Base-by-base conservation (phyloP, 2,329 filamentous ascomycete species). In the Leptographium procerum region DNA sequence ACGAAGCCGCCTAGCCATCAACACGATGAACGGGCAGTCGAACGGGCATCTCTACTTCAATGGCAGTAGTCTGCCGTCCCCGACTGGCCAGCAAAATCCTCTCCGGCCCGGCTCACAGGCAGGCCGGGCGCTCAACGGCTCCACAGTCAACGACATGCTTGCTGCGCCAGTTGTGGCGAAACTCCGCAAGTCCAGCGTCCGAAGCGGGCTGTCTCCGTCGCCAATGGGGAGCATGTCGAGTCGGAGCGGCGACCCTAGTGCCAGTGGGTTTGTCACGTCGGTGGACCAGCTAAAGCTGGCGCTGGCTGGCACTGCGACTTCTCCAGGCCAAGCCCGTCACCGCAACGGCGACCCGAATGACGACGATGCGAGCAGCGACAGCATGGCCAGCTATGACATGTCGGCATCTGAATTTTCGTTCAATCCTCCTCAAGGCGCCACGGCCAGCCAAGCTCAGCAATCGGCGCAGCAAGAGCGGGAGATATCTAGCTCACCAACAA, bases 341-440 rank as follows among this genome's bases (percentile, higher is more conserved):
- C 72, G 72, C 2, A 69, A 28, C n/a, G 58, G 70, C 4, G 72
- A 70, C 33, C 68, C 69, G n/a, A 74, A 76, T 24, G 76, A 79
- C 56, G 81, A 80, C 60, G 75, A 77, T 63, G 79, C 76, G 57
- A 83, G 77, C 66, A 79, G 75, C 59, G 86, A 89, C 57, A 88
- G 85, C 69, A 81, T 89, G 75, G 79, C 86, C 62, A 88, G 84
- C 72, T 87, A 85, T 62, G 85, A 88, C 59, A 78, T 82, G 63
- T 80, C 81, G 51, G 76, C 81, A n/a, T 87, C 84, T 8, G 86
- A 89, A 66, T 71, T 83, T 24, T 86, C 82, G 45, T 85, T 82
- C 68, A 83, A 81, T 65, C 76, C 73, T 59, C 61, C 45, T 5
- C 26, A 14, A 13, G 52, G 34, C 36, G 16, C 2, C 11, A 28